A percentile compares a stretch with the other conserved stretches of the same genome.
Evolutionary conservation across 176 grass and related monocot genomes (phyloP).

Genomic region (Thalia dealbata): DNA sequence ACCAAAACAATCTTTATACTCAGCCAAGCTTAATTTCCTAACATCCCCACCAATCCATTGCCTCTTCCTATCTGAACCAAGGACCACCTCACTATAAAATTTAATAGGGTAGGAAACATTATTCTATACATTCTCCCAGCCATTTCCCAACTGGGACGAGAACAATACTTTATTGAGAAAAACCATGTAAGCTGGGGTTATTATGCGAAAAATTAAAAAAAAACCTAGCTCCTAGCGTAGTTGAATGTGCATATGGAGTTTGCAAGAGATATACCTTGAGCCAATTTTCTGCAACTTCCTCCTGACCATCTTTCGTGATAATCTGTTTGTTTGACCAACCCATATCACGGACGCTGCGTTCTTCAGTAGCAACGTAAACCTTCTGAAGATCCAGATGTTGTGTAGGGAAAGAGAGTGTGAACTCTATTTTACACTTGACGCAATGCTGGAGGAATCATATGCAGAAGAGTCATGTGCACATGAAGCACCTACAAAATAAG

Average conservation of each 20-base stretch:
- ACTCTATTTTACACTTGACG: no score
- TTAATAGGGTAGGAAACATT: constrained; percentile 81
- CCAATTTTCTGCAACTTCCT: constrained; percentile 93
- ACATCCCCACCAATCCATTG: constrained; percentile 99
- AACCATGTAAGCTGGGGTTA: no score
- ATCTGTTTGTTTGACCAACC: constrained; percentile 86
- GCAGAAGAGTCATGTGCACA: no score
- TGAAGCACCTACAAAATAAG: constrained; percentile 45
- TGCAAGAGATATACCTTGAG: constrained; percentile 47
- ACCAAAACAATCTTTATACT: no score
- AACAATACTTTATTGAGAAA: constrained; percentile 7
- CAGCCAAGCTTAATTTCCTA: no score
- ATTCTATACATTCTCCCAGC: constrained; percentile 88
- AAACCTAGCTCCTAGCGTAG: no score
- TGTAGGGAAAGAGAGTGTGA: constrained; percentile 80
- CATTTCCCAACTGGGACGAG: constrained; percentile 75
- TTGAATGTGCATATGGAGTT: neutral
- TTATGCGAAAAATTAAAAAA: no score
- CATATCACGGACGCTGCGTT: constrained; percentile 84
- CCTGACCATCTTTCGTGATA: constrained; percentile 95
- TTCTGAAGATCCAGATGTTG: constrained; percentile 61
- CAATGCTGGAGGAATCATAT: no score
- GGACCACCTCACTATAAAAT: constrained; percentile 87
- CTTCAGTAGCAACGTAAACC: constrained; percentile 73
- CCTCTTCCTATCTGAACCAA: constrained; percentile 76